Evolutionary conservation across 257 asterid species (phyloP).

Genomic region (Prunella vulgaris): DNA sequence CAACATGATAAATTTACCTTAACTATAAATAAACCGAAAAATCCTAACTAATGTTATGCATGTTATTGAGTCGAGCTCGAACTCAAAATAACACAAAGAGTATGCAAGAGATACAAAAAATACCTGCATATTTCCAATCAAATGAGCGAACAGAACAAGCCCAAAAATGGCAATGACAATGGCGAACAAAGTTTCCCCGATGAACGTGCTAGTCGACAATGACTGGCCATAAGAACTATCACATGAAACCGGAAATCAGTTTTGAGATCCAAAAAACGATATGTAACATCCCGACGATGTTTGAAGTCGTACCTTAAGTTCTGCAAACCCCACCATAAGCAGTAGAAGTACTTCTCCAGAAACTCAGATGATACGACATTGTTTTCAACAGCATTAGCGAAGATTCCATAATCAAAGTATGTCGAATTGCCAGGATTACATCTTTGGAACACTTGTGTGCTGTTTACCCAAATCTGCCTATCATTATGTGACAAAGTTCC

Average conservation of each 20-base stretch:
- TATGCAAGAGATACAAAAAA: neutral
- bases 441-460: slow-evolving; percentile 47
- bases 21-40: no score
- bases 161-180: slow-evolving; percentile 82
- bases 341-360: slow-evolving; percentile 73
- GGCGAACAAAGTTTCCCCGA: slow-evolving; percentile 76
- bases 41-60: neutral
- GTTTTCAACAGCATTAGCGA: slow-evolving; percentile 57
- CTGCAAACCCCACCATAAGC: slow-evolving; percentile 95
- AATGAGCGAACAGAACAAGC: slow-evolving; percentile 83
- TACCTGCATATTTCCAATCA: slow-evolving; percentile 97
- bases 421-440: slow-evolving; percentile 54
- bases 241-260: slow-evolving; percentile 7
- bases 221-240: slow-evolving; percentile 84
- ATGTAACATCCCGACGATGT: neutral
- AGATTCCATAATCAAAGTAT: slow-evolving; percentile 64
- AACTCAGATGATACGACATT: slow-evolving; percentile 61
- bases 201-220: slow-evolving; percentile 66
- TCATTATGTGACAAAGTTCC: slow-evolving; percentile 42
- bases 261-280: neutral
- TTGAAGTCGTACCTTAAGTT: slow-evolving; percentile 53
- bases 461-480: slow-evolving; percentile 48
- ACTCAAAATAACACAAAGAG: neutral
- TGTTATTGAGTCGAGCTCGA: neutral
- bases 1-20: neutral